Evolutionary conservation across 139 green algal species (phyloP), one percentile per base, ranked within the genome.

Genomic region (Chlorella vulgaris): DNA sequence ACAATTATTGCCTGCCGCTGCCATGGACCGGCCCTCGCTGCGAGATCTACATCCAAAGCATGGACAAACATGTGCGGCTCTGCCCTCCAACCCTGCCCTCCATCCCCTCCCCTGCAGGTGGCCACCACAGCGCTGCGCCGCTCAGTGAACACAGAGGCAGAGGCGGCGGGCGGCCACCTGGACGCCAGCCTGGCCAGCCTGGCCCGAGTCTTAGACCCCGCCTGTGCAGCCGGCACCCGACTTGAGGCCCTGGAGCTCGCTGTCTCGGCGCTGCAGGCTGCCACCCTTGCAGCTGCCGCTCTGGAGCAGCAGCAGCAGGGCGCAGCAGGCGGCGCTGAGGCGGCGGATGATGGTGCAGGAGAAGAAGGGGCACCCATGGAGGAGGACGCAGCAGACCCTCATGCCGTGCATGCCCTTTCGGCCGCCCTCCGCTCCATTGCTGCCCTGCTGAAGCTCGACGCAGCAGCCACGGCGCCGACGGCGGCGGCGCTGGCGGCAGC

Each of bases 321-420:
- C n/a, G n/a, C n/a, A n/a, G n/a, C n/a, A n/a, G n/a, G n/a, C n/a
- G n/a, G n/a, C n/a, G n/a, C n/a, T n/a, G n/a, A n/a, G n/a, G n/a
- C n/a, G n/a, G 76, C 43, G 0, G 76, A 63, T 0, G 19, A 13
- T 21, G 69, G 40, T 10, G 40, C 15, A 24, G 39, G 0, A 28
- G 69, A 50, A 13, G 67, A 50, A 29, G 66, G 6, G 1, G 58
- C 24, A 19, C 69, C 22, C 4, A 60, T 42, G 1, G 33, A 63
- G 0, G 39, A 68, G 73, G 83, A 79, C 36, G 73, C 42, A 24
- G 19, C 51, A 0, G 76, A 83, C 55, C 61, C 66, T 0, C 43
- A 61, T 5, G 65, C 83, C 0, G n/a, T n/a, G n/a, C 39, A 69
- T 15, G 75, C 71, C 28, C 55, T 88, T 43, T 89, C 85, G 1